phyloP scores from a whole-genome alignment of 108 stramenopile genomes.

The Hondaea fermentalgiana region DNA sequence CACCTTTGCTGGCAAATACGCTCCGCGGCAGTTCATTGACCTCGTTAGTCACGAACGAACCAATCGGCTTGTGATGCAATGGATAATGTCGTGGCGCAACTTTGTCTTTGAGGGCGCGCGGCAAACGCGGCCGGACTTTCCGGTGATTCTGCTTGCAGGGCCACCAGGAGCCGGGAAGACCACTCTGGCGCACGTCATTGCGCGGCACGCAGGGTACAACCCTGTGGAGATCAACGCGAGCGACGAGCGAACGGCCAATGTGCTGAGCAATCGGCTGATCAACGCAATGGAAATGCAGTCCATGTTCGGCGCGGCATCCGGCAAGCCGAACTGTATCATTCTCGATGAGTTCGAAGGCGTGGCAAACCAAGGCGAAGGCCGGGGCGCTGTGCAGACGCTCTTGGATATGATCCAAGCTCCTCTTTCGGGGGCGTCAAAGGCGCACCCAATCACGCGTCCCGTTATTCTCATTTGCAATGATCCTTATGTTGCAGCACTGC shows the following conservation, averaged over 20 bases:
- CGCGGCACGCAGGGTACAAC: constrained; percentile 77
- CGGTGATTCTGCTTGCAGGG: constrained; percentile 77
- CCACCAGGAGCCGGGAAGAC: constrained; percentile 94
- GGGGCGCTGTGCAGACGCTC: constrained; percentile 66
- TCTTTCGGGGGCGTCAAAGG: constrained; percentile 23
- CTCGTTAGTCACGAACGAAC: constrained; percentile 81
- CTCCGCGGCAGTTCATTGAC: constrained; percentile 72
- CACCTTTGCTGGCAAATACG: constrained; percentile 45
- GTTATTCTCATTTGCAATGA: constrained; percentile 96
- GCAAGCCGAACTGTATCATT: constrained; percentile 75
- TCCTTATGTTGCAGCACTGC: constrained; percentile 79
- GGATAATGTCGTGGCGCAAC: constrained; percentile 79
- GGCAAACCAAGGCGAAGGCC: constrained; percentile 46
- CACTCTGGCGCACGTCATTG: constrained; percentile 87
- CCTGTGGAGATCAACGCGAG: constrained; percentile 89
- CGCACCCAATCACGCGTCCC: constrained; percentile 65
- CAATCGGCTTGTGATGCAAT: constrained; percentile 80
- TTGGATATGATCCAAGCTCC: constrained; percentile 63
- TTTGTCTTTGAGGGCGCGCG: constrained; percentile 75
- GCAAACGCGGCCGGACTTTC: constrained; percentile 45
- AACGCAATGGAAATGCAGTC: constrained; percentile 21
- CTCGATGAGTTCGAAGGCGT: constrained; percentile 94
- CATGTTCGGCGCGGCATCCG: not conserved
- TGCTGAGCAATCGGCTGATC: constrained; percentile 36
- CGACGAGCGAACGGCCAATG: constrained; percentile 79